These are phyloP conservation scores for Cladosporium sphaerospermum DNA, from an alignment of 2,329 filamentous ascomycete genomes.

Conservation along the genomic window DNA sequence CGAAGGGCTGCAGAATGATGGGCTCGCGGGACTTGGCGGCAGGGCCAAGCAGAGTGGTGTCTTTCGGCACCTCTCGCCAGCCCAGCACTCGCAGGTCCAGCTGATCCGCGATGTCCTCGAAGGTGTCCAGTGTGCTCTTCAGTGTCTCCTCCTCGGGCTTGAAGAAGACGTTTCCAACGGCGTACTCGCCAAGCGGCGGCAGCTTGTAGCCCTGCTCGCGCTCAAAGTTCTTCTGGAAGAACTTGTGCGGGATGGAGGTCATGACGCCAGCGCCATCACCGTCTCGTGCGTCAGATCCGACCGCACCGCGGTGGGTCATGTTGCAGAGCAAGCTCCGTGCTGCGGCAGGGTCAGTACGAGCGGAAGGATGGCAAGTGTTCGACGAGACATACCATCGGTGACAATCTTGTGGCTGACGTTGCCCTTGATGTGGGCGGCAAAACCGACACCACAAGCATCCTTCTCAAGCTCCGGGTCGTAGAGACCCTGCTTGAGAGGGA, in stretches of 20 bases:
- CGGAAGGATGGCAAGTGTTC: not conserved
- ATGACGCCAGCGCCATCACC: slow-evolving; percentile 98
- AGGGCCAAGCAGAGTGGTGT: slow-evolving; percentile 87
- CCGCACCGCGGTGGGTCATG: slow-evolving; percentile 99
- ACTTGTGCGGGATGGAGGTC: slow-evolving; percentile 97
- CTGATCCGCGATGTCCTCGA: slow-evolving; percentile 87
- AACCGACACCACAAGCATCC: slow-evolving; percentile 98
- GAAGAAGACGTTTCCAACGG: slow-evolving; percentile 96
- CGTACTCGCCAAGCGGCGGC: slow-evolving; percentile 86
- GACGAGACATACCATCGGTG: slow-evolving; percentile 76
- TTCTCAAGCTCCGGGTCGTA: slow-evolving; percentile 96
- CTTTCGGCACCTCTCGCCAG: slow-evolving; percentile 91
- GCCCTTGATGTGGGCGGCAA: slow-evolving; percentile 98
- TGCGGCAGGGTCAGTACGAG: slow-evolving; percentile 39
- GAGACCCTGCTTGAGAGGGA: slow-evolving; percentile 96
- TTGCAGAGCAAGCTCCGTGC: slow-evolving; percentile 94
- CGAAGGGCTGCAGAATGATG: slow-evolving; percentile 89
- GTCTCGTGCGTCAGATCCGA: slow-evolving; percentile 95
- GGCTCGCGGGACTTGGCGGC: slow-evolving; percentile 92
- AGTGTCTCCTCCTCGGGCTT: slow-evolving; percentile 89
- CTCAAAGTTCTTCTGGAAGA: slow-evolving; percentile 98
- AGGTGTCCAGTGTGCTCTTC: slow-evolving; percentile 82
- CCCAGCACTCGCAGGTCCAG: slow-evolving; percentile 85
- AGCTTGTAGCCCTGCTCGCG: slow-evolving; percentile 82
- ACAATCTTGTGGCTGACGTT: slow-evolving; percentile 96